These are phyloP conservation scores for Sergeia podlipaevii DNA, from an alignment of 208 protist genomes.

Conservation along the genomic window DNA sequence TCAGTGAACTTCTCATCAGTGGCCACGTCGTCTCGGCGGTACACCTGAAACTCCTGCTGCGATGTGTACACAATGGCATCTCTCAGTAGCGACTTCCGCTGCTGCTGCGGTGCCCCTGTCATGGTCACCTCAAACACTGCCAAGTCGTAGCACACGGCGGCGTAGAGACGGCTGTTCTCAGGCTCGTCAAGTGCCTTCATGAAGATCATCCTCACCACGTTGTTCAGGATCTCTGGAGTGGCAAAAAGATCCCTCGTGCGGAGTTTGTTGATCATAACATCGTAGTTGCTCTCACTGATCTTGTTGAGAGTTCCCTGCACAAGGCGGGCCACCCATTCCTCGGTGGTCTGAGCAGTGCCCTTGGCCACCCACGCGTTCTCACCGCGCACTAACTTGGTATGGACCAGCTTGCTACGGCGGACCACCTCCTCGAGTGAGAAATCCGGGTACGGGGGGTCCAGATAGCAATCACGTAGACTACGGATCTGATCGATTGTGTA, in stretches of 20 bases:
- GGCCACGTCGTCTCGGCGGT: slow-evolving; percentile 13
- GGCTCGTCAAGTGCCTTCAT: slow-evolving; percentile 85
- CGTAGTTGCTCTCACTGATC: slow-evolving; percentile 67
- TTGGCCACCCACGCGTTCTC: slow-evolving; percentile 76
- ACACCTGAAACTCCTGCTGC: slow-evolving; percentile 62
- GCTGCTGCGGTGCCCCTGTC: slow-evolving; percentile 11
- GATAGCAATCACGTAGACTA: slow-evolving; percentile 67
- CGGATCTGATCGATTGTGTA: slow-evolving; percentile 80
- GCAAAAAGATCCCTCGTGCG: slow-evolving; percentile 64
- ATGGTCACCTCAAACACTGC: slow-evolving; percentile 69
- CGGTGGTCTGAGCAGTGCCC: slow-evolving; percentile 60
- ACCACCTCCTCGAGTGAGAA: slow-evolving; percentile 86
- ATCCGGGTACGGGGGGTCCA: slow-evolving; percentile 72
- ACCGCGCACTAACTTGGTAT: slow-evolving; percentile 77
- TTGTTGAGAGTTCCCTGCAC: slow-evolving; percentile 86
- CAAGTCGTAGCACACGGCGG: slow-evolving; percentile 69
- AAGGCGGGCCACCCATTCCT: slow-evolving; percentile 78
- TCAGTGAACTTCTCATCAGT: slow-evolving; percentile 29
- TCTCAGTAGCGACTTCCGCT: slow-evolving; percentile 63
- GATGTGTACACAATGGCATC: slow-evolving; percentile 57
- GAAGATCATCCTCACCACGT: slow-evolving; percentile 73
- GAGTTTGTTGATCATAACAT: slow-evolving; percentile 54
- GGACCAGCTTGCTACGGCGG: slow-evolving; percentile 39
- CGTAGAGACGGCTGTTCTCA: slow-evolving; percentile 80
- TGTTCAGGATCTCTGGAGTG: slow-evolving; percentile 44